A percentile compares a stretch with the other conserved stretches of the same genome.
phyloP scores from a whole-genome alignment of 306 rosid species.

The Fragaria ananassa region DNA sequence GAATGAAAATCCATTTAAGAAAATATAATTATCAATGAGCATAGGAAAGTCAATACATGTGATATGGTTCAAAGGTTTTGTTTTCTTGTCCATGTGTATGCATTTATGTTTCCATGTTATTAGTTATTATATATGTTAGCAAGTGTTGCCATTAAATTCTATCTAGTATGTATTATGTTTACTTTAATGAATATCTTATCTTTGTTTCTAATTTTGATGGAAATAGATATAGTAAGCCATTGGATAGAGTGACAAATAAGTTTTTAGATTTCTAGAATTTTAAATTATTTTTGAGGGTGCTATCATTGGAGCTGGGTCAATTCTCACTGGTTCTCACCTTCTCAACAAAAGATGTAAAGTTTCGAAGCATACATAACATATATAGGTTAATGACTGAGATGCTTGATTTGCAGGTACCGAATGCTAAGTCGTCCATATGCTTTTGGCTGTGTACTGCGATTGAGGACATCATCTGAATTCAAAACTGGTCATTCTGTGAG shows the following conservation, averaged over 20 bases:
- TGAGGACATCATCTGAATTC: conserved; percentile 90
- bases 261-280: background rate
- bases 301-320: background rate
- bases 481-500: conserved; percentile 88
- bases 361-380: background rate
- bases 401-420: conserved; percentile 65
- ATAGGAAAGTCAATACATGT: background rate
- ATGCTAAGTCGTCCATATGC: conserved; percentile 96
- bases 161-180: background rate
- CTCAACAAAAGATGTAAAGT: background rate
- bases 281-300: background rate
- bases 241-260: background rate
- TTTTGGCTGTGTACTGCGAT: conserved; percentile 78
- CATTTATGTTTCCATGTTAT: background rate
- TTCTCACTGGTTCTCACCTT: background rate
- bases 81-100: background rate
- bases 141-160: background rate
- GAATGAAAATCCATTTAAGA: background rate
- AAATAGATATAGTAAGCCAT: background rate
- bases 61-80: background rate
- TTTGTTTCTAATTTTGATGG: background rate
- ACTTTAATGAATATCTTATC: background rate
- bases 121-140: too few relatives aligned
- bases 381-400: conserved; percentile 7
- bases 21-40: background rate